Evolutionary conservation across 163 green algal species (phyloP), one percentile per base, ranked within the genome.

Genomic region (Chlamydomonas reinhardtii): DNA sequence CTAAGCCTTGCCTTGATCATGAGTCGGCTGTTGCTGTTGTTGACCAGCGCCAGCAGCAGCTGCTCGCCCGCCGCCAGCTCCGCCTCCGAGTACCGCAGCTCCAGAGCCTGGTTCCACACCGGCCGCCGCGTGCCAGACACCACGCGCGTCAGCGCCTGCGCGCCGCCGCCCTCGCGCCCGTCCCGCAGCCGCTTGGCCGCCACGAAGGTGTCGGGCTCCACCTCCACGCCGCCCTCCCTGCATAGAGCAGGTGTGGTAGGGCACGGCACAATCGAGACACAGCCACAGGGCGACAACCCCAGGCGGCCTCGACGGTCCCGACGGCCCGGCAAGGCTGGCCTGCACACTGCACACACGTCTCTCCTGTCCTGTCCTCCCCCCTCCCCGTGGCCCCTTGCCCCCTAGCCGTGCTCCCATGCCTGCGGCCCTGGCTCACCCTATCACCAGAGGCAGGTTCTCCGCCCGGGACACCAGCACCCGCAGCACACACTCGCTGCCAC

Each of bases 1-100:
- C 56, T 17, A 27, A 4, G 56, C 15, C 72, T 1, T 16, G 66
- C 62, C 73, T 89, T 89, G 64, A 73, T 34, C 65, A 89, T 81
- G 31, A 89, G 84, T 56, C 73, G 61, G 81, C 73, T 88, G 87
- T 80, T 88, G 73, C 35, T 25, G 48, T 84, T 73, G 68, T 93
- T 88, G 27, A 91, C 81, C 15, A 93, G 73, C 35, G 71, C 84
- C 19, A 93, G 64, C 64, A 86, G 82, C 76, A 93, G 73, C 74
- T 91, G 65, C 80, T 92, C 87, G 27, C 62, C 62, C 1, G 62
- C 27, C 20, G 64, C 27, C 43, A 93, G 59, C 83, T 91, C 90
- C 11, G 81, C 71, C 73, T 90, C 87, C 0, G 14, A 4, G 15
- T 76, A 71, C 2, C 82, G 65, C 39, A 93, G 29, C 73, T 24